These are phyloP conservation scores for Saitozyma podzolica DNA, from an alignment of 768 basidiomycete species.

Conservation along the genomic window DNA sequence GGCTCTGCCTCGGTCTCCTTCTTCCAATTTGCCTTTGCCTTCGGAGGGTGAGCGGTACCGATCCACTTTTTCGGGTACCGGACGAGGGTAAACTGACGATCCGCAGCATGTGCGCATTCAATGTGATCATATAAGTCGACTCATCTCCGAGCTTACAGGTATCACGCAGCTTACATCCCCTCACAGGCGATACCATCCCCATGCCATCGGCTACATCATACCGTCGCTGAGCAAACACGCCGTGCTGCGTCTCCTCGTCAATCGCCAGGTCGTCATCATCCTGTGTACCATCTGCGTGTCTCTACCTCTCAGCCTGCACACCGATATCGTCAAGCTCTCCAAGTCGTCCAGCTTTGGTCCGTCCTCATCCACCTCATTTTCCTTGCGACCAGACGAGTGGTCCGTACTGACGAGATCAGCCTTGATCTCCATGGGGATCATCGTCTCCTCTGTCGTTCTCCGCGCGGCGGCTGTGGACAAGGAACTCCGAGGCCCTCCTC, in stretches of 20 bases:
- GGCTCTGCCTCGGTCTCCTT: constrained; percentile 94
- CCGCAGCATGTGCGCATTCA: constrained; percentile 88
- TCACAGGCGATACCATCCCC: constrained; percentile 84
- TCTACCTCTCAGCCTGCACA: constrained; percentile 90
- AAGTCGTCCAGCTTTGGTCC: constrained; percentile 88
- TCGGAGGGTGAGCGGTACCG: constrained; percentile 64
- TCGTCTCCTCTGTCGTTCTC: constrained; percentile 79
- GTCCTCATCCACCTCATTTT: constrained; percentile 54
- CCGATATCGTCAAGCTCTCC: constrained; percentile 95
- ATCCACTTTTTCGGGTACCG: background rate
- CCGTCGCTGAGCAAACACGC: constrained; percentile 67
- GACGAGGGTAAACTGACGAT: background rate
- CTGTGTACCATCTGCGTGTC: constrained; percentile 85
- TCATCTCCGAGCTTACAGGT: constrained; percentile 7
- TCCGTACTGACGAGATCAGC: constrained; percentile 50
- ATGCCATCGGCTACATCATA: constrained; percentile 84
- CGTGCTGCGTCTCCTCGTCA: constrained; percentile 72
- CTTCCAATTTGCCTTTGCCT: constrained; percentile 97
- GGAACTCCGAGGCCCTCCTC: constrained; percentile 74
- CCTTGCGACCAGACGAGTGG: background rate
- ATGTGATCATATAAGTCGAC: constrained; percentile 76
- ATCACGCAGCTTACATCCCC: background rate
- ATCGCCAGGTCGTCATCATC: constrained; percentile 84
- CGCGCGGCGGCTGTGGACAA: constrained; percentile 74
- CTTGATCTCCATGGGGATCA: constrained; percentile 72